These are phyloP conservation scores for Aureobasidium sp. DNA, from an alignment of 2,329 filamentous ascomycete genomes.

Conservation along the genomic window DNA sequence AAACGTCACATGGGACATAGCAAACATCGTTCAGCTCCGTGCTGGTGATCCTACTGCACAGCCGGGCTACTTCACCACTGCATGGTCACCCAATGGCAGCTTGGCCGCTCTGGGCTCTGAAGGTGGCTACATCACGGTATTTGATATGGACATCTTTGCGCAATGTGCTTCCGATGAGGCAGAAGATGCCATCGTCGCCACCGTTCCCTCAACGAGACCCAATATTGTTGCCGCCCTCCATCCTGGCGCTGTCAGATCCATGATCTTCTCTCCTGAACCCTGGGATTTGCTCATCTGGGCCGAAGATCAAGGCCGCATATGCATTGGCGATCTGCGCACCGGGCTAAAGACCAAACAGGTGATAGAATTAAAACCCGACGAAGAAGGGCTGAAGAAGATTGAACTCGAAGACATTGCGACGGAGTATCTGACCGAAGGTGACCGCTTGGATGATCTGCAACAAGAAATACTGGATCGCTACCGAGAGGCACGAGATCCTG, in stretches of 20 bases:
- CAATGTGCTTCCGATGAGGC: slow-evolving; percentile 23
- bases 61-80: slow-evolving; percentile 65
- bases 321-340: slow-evolving; percentile 64
- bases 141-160: slow-evolving; percentile 50
- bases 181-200: slow-evolving; percentile 58
- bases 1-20: slow-evolving; percentile 34
- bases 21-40: slow-evolving; percentile 37
- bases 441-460: slow-evolving; percentile 45
- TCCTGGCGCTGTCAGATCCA: slow-evolving; percentile 75
- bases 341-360: slow-evolving; percentile 63
- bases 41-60: slow-evolving; percentile 31
- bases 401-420: slow-evolving; percentile 39
- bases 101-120: slow-evolving; percentile 73
- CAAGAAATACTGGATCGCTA: slow-evolving; percentile 39
- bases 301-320: slow-evolving; percentile 73
- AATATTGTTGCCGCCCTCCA: slow-evolving; percentile 31
- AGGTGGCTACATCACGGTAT: slow-evolving; percentile 71
- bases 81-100: slow-evolving; percentile 64
- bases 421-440: slow-evolving; percentile 15
- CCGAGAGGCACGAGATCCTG: slow-evolving; percentile 33
- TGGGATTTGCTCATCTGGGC: slow-evolving; percentile 92
- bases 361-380: slow-evolving; percentile 54
- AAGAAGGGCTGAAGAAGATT: slow-evolving; percentile 50
- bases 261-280: slow-evolving; percentile 84
- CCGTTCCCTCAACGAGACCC: slow-evolving; percentile 71